These are phyloP conservation scores for Verticillium tricorpus DNA, from an alignment of 2,329 filamentous ascomycete genomes.

Conservation along the genomic window DNA sequence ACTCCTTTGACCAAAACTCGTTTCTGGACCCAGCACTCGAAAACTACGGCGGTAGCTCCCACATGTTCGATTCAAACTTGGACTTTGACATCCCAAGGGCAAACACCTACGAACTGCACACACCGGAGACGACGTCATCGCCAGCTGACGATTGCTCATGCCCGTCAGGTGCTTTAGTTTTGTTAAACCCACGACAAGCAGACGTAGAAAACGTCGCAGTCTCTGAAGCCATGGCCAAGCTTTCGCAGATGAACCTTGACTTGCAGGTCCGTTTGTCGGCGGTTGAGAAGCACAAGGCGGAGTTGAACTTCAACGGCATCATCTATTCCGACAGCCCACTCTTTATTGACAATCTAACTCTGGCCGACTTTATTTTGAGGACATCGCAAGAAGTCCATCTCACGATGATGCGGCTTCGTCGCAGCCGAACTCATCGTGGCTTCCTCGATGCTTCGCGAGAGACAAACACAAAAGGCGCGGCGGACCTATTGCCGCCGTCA, in stretches of 20 bases:
- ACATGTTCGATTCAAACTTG: neutral
- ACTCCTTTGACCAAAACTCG: neutral
- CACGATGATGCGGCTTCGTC: neutral
- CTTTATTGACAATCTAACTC: neutral
- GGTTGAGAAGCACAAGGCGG: neutral
- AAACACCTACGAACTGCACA: neutral
- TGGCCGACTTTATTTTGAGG: neutral
- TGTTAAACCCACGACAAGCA: neutral
- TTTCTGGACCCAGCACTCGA: neutral
- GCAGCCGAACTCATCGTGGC: neutral
- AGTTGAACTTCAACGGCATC: neutral
- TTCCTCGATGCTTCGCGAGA: neutral
- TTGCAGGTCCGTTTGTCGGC: neutral
- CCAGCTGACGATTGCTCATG: neutral
- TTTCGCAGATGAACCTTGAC: slow-evolving; percentile 2
- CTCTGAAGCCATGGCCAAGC: neutral
- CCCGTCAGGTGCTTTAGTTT: neutral
- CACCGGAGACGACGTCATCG: neutral
- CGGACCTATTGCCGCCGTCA: neutral
- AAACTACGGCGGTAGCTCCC: neutral
- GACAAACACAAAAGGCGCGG: neutral
- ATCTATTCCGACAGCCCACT: neutral
- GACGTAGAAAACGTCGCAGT: neutral
- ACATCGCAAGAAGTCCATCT: neutral
- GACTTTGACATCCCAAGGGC: neutral